These are phyloP conservation scores for Byssochlamys sp. DNA, from an alignment of 2,329 filamentous ascomycete genomes.

Conservation along the genomic window DNA sequence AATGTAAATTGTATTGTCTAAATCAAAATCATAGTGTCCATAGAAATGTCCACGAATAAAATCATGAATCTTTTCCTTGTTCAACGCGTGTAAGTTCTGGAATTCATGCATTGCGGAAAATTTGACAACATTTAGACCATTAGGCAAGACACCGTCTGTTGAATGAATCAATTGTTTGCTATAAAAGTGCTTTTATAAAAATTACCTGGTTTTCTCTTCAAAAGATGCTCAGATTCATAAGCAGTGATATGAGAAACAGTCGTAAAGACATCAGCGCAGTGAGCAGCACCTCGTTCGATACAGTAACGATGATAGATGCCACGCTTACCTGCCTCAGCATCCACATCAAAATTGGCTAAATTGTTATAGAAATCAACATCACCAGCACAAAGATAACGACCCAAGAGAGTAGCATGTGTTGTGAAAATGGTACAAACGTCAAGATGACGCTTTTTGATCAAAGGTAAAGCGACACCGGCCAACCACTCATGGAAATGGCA, in stretches of 20 bases:
- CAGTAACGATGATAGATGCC: constrained; percentile 98
- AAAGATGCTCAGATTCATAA: constrained; percentile 91
- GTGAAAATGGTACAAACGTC: constrained; percentile 98
- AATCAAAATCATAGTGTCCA: constrained; percentile 92
- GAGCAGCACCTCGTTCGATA: constrained; percentile 86
- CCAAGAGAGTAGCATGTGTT: constrained; percentile 88
- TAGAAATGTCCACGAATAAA: constrained; percentile 98
- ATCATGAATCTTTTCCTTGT: constrained; percentile 96
- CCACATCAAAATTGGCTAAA: constrained; percentile 89
- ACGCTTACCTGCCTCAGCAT: constrained; percentile 91
- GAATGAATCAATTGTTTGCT: too few relatives aligned
- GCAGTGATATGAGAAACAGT: constrained; percentile 99
- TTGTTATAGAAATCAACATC: constrained; percentile 99
- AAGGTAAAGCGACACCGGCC: constrained; percentile 79
- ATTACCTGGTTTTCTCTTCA: constrained; percentile 98
- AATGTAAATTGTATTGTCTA: constrained; percentile 92
- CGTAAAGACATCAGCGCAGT: constrained; percentile 91
- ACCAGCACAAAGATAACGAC: constrained; percentile 90
- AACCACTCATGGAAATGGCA: constrained; percentile 99
- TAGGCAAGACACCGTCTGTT: constrained; percentile 92
- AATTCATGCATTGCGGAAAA: constrained; percentile 98
- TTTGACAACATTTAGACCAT: constrained; percentile 95
- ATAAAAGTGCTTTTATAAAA: too few relatives aligned
- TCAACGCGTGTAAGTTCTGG: constrained; percentile 91
- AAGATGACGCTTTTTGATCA: constrained; percentile 87